These are phyloP conservation scores for Melocanna baccifera DNA, from an alignment of 176 grass and related monocot species.

Conservation along the genomic window DNA sequence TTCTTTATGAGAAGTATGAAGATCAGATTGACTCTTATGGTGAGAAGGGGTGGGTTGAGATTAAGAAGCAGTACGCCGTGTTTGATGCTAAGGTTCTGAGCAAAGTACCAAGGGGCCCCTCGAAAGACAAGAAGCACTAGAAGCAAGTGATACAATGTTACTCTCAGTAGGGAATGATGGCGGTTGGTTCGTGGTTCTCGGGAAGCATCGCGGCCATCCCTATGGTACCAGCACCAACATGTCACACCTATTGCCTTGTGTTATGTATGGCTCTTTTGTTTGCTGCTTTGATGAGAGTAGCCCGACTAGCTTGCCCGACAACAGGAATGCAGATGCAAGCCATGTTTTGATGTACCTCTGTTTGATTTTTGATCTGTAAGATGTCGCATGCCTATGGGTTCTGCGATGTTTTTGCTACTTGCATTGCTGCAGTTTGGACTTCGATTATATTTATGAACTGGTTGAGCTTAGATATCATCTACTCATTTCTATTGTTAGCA, in stretches of 20 bases:
- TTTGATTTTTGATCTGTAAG: conserved; percentile 51
- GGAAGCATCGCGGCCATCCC: neutral
- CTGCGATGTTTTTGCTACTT: conserved; percentile 11
- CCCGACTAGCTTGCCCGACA: conserved; percentile 12
- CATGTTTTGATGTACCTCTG: conserved; percentile 17
- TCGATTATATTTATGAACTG: conserved; percentile 19
- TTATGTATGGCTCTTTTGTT: conserved; percentile 23
- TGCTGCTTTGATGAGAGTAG: neutral
- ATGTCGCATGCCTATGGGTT: conserved; percentile 1
- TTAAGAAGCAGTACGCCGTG: conserved; percentile 71
- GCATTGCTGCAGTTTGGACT: conserved; percentile 17
- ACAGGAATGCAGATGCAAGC: conserved; percentile 26
- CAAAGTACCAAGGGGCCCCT: conserved; percentile 67
- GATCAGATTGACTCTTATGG: conserved; percentile 75
- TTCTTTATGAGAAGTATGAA: conserved; percentile 87
- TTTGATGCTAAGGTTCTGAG: conserved; percentile 83
- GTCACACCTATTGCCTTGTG: conserved; percentile 39
- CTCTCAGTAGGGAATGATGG: conserved; percentile 25
- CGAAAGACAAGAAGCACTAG: conserved; percentile 93
- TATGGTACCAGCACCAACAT: conserved; percentile 11
- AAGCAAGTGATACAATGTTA: neutral
- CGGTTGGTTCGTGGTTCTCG: conserved; percentile 24
- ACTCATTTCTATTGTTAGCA: neutral
- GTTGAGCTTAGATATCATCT: neutral
- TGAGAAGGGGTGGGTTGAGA: conserved; percentile 74